Percentiles rank a stretch among this genome's conserved stretches.
Evolutionary conservation across 1,284 basidiomycete genomes (phyloP).

Genomic region (Ganoderma resinaceum): DNA sequence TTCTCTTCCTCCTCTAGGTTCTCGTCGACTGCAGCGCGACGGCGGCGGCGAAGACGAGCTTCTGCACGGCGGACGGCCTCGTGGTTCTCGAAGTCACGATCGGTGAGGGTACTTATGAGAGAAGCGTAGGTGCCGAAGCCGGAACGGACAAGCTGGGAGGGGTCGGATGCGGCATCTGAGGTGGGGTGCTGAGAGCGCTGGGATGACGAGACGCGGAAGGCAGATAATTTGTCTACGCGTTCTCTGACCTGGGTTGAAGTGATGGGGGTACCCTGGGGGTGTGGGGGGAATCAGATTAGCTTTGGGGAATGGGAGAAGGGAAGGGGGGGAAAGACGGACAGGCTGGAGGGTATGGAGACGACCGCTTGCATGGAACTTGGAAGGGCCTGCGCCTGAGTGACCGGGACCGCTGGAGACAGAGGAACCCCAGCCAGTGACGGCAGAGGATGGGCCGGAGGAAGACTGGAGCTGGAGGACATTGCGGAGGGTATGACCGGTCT

Average conservation of each 20-base stretch:
- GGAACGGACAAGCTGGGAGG: conserved; percentile 26
- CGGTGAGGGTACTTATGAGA: conserved; percentile 74
- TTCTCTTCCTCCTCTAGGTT: conserved; percentile 35
- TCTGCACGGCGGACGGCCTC: conserved; percentile 54
- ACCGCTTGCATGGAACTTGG: conserved; percentile 72
- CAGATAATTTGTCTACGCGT: conserved; percentile 29
- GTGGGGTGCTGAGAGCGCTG: conserved; percentile 18
- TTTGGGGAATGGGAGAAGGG: not conserved
- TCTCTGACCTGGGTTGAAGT: conserved; percentile 26
- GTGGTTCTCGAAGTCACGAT: conserved; percentile 77
- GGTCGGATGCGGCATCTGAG: conserved; percentile 19
- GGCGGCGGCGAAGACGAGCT: conserved; percentile 48
- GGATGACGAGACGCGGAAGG: conserved; percentile 25
- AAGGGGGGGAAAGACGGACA: conserved; percentile 43
- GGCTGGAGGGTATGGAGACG: conserved; percentile 71
- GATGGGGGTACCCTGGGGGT: conserved; percentile 18
- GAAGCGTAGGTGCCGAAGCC: conserved; percentile 66
- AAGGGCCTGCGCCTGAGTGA: conserved; percentile 55
- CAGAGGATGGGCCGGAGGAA: conserved; percentile 43
- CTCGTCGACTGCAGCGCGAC: conserved; percentile 35
- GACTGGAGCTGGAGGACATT: conserved; percentile 77
- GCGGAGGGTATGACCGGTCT: conserved; percentile 67
- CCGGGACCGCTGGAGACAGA: conserved; percentile 67
- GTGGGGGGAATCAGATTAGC: not conserved
- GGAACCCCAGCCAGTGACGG: conserved; percentile 45